Evolutionary conservation across 2,329 filamentous ascomycete genomes (phyloP).

Genomic region (Sarocladium strictum): DNA sequence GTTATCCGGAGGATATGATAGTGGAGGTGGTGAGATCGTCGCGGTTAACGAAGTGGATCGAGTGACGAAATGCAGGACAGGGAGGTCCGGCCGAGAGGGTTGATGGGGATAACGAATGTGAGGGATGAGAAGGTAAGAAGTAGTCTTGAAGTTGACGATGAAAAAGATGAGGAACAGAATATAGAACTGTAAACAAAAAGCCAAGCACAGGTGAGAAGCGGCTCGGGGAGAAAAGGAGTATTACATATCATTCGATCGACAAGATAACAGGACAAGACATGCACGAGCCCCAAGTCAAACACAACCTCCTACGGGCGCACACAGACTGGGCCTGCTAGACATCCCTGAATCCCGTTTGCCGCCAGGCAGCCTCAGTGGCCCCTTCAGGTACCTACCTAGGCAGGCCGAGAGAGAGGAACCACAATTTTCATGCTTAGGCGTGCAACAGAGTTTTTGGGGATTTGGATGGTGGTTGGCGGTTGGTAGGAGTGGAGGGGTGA

Average conservation of each 20-base stretch:
- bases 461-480: neutral
- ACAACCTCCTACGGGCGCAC: neutral
- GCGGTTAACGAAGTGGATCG: conserved; percentile 1
- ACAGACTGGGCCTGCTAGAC: neutral
- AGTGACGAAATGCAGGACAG: conserved; percentile 7
- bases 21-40: conserved; percentile 5
- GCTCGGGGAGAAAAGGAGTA: no score
- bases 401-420: neutral
- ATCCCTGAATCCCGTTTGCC: conserved; percentile 4
- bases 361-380: neutral
- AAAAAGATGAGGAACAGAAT: no score
- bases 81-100: neutral
- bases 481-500: neutral
- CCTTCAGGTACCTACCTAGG: neutral
- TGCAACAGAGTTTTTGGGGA: conserved; percentile 4
- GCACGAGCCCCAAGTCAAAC: neutral
- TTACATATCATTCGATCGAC: no score
- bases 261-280: no score
- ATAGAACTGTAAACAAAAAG: no score
- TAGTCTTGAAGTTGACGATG: neutral
- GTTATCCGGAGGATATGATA: conserved; percentile 1
- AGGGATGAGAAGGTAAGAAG: neutral
- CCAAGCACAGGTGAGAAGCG: no score
- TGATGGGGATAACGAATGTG: neutral
- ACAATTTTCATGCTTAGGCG: neutral